These are phyloP conservation scores for Hansenula lynferdii DNA, from an alignment of 1,139 yeast species.

Conservation along the genomic window DNA sequence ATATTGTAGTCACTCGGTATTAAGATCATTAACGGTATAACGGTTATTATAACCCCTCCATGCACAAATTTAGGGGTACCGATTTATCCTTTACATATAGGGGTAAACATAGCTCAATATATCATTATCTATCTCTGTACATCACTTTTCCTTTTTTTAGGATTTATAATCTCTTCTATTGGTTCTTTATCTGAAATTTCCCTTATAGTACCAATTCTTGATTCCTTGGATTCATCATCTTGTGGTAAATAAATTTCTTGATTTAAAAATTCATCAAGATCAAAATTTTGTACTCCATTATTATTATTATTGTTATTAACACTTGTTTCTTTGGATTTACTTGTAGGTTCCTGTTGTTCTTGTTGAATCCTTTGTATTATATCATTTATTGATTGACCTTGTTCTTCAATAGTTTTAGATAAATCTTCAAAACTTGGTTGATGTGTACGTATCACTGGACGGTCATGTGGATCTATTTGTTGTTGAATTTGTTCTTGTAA, in stretches of 20 bases:
- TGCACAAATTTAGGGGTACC: too few relatives aligned
- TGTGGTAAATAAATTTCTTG: constrained; percentile 8
- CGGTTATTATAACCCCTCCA: too few relatives aligned
- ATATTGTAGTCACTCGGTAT: too few relatives aligned
- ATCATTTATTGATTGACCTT: constrained; percentile 21
- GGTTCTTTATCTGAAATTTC: constrained; percentile 5
- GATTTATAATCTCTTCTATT: constrained; percentile 14
- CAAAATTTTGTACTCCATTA: not conserved
- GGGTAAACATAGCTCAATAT: too few relatives aligned
- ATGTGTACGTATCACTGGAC: constrained; percentile 7
- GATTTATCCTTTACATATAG: too few relatives aligned
- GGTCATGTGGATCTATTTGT: not conserved
- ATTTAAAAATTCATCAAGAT: constrained; percentile 17
- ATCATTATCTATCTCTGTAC: too few relatives aligned
- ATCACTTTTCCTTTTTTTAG: constrained; percentile 1
- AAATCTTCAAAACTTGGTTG: constrained; percentile 15
- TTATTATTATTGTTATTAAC: not conserved
- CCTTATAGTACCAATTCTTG: constrained; percentile 16
- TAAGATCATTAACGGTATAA: too few relatives aligned
- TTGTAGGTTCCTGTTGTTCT: constrained; percentile 1
- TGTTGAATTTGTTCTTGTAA: not conserved
- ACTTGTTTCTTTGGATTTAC: constrained; percentile 4
- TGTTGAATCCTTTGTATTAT: constrained; percentile 15
- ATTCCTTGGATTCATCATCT: constrained; percentile 5
- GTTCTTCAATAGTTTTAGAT: constrained; percentile 18